These are phyloP conservation scores for Epithele typhae DNA, from an alignment of 768 basidiomycete species.

Conservation along the genomic window DNA sequence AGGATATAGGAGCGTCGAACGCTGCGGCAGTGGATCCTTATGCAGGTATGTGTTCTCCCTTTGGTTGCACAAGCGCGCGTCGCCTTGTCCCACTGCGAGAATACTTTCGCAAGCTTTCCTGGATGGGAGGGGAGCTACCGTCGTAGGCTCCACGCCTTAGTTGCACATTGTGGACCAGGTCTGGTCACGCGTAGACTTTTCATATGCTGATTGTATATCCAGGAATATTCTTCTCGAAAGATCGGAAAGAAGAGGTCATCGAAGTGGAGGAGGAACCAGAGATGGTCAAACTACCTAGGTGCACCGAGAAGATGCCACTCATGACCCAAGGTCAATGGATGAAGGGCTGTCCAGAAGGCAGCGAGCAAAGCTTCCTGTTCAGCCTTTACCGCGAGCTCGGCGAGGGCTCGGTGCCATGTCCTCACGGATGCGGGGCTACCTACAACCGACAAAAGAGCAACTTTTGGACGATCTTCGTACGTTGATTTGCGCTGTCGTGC, in stretches of 20 bases:
- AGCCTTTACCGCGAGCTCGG: constrained; percentile 73
- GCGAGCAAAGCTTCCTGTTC: constrained; percentile 87
- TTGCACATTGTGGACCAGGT: not conserved
- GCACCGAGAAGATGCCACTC: constrained; percentile 49
- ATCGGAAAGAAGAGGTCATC: constrained; percentile 85
- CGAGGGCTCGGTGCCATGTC: constrained; percentile 62
- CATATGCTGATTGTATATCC: constrained; percentile 7
- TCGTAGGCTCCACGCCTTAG: not conserved
- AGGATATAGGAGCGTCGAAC: constrained; percentile 35
- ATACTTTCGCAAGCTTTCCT: too few species aligned
- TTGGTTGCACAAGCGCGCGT: too few species aligned
- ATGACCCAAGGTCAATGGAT: constrained; percentile 94
- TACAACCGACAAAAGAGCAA: constrained; percentile 63
- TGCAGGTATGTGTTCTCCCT: constrained; percentile 63
- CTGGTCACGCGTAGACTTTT: not conserved
- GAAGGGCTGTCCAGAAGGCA: constrained; percentile 93
- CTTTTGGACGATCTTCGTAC: constrained; percentile 81
- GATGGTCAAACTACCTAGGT: constrained; percentile 35
- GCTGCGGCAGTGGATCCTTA: constrained; percentile 80
- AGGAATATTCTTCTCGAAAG: constrained; percentile 96
- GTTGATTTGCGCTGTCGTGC: constrained; percentile 22
- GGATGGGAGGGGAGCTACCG: too few species aligned
- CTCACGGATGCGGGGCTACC: constrained; percentile 66
- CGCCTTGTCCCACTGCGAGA: too few species aligned
- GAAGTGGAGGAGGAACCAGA: constrained; percentile 85